Conservation (phyloP, 2,329 filamentous ascomycete species). For the Fusarium bulbicola region DNA sequence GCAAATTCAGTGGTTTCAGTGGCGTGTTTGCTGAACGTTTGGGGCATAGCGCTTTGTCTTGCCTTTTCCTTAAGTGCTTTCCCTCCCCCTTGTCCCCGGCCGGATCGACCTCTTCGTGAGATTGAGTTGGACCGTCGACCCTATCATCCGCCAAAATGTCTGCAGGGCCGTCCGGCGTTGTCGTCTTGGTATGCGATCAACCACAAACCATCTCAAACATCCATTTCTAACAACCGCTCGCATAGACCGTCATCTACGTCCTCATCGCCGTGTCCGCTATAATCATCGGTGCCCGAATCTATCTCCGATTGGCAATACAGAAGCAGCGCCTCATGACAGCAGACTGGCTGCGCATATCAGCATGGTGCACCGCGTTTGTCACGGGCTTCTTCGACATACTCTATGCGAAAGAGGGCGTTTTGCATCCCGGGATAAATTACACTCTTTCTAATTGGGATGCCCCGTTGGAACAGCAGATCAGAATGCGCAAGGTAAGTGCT, state of each 20-base stretch:
- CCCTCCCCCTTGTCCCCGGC: no score
- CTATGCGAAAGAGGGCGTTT: neutral
- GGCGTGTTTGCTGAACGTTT: neutral
- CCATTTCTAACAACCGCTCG: rapidly evolving
- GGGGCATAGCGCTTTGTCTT: neutral
- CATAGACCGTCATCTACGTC: neutral
- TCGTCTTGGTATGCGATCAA: neutral
- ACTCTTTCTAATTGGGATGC: constrained; percentile 14
- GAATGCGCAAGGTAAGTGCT: neutral
- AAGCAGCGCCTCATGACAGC: constrained; percentile 4
- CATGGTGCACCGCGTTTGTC: constrained; percentile 5
- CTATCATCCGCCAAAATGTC: neutral
- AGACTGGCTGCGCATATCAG: constrained; percentile 14
- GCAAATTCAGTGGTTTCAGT: neutral
- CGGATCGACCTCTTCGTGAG: neutral
- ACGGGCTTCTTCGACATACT: constrained; percentile 10
- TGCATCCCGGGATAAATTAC: constrained; percentile 2
- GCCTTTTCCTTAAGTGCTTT: neutral
- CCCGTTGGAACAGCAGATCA: neutral
- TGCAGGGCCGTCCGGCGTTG: constrained; percentile 3
- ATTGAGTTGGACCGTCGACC: no score
- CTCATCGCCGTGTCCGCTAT: neutral
- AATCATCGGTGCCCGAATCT: constrained; percentile 15
- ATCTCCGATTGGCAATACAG: constrained; percentile 18
- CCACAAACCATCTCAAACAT: rapidly evolving